Base-by-base conservation (phyloP, 345 rosid species). In the Salix exigua region DNA sequence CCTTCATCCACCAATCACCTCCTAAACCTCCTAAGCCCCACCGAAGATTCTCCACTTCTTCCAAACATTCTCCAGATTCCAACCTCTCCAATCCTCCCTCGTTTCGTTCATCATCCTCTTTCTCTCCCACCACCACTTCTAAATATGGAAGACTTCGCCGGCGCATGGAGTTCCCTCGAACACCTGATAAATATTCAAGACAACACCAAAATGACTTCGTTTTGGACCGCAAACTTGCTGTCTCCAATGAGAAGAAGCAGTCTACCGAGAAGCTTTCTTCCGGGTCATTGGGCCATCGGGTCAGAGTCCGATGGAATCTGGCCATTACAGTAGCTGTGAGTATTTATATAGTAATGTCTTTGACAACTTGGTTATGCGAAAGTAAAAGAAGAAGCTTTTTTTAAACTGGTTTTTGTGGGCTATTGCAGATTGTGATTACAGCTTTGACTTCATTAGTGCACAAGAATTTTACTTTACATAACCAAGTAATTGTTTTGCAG, bases 381-480 rank as follows among this genome's bases (percentile, higher is more conserved):
- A 11, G 18, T 44, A 31, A 30, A 28, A 26, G 13, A 58, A 1
- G 25, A 58, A 58, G 46, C 14, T 58, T 55, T 33, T 33, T 33
- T 4, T 33, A 5, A 58, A n/a, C 28, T 23, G 63, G 62, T 55
- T 11, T 4, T 66, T 18, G 55, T 13, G 77, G 46, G 44, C 70
- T 73, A 46, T 61, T 82, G 80, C 94, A 90, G 94, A 66, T 91
- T 73, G 60, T 85, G 75, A 73, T 86, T 26, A 83, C 87, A 8
- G 83, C 78, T 65, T 83, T 89, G 67, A 70, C 88, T 80, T 86
- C 90, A 65, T 72, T 88, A 81, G 80, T 86, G 18, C 89, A 83
- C 83, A 89, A 82, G 86, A 89, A 88, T 74, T 81, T 88, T 83
- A 81, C 85, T 53, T 75, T 89, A n/a, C 88, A 83, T 66, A 63